A percentile compares a stretch with the other conserved stretches of the same genome.
phyloP scores from a whole-genome alignment of 2,329 filamentous ascomycete genomes.

The Thielaviopsis punctulata region DNA sequence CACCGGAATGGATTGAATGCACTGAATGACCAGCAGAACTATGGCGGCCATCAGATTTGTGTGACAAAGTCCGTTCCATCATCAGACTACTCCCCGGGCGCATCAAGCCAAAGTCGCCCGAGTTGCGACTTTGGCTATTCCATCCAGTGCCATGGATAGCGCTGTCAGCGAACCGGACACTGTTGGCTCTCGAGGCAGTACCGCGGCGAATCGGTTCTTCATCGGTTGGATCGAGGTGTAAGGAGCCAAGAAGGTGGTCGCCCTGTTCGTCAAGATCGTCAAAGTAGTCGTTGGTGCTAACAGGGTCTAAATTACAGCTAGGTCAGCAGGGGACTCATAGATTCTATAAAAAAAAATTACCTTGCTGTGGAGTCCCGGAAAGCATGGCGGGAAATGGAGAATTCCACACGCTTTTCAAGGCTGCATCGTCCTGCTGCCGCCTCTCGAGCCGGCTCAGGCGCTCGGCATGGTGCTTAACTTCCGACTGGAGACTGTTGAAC shows the following conservation, averaged over 20 bases:
- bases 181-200: conserved; percentile 82
- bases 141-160: conserved; percentile 78
- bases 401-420: conserved; percentile 76
- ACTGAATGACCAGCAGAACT: conserved; percentile 81
- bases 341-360: conserved; percentile 31
- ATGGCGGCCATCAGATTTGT: conserved; percentile 89
- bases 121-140: conserved; percentile 57
- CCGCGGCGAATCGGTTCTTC: conserved; percentile 74
- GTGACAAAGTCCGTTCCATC: conserved; percentile 80
- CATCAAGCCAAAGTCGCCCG: conserved; percentile 61
- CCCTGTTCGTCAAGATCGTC: conserved; percentile 80
- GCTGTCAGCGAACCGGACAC: conserved; percentile 92
- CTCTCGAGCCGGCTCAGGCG: conserved; percentile 45
- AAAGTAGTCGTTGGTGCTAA: conserved; percentile 58
- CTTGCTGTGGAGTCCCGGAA: conserved; percentile 71
- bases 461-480: conserved; percentile 50
- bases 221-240: conserved; percentile 66
- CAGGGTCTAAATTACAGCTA: neutral
- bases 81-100: conserved; percentile 70
- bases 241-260: conserved; percentile 58
- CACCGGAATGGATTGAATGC: conserved; percentile 41
- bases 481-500: conserved; percentile 51
- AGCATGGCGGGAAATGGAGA: conserved; percentile 82
- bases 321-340: neutral
- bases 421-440: conserved; percentile 48